Evolutionary conservation across 1,284 basidiomycete species (phyloP), one percentile per base, ranked within the genome.

Genomic region (Microbotryum lychnidis-dioicae): DNA sequence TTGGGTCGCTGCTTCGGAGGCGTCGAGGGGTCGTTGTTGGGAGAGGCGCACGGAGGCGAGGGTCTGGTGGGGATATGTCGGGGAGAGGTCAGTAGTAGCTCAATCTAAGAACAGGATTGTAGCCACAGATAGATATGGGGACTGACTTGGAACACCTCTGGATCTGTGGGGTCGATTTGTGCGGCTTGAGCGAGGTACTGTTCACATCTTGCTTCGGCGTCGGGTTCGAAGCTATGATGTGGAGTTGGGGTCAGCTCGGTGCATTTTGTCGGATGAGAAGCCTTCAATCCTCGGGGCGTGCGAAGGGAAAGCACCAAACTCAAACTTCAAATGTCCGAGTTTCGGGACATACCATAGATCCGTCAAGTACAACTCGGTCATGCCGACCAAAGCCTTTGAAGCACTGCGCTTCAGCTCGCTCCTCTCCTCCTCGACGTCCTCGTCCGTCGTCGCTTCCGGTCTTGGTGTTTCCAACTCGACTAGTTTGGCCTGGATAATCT

Each of bases 341-440:
- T 8, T 9, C 51, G 27, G n/a, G 3, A 78, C 84, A 61, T 71
- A 89, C 92, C 92, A 96, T 52, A 97, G 78, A 78, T 94, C 91
- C 68, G 92, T 89, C 86, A 97, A 91, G 87, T 91, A 97, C 33
- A 96, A 87, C 75, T 96, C 92, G 20, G 94, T 88, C 83, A 94
- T 93, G 20, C 87, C 88, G 23, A 94, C 83, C 29, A 94, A 78
- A 2, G 90, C 89, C n/a, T 86, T 80, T 7, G 91, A 85, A 46
- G 87, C 86, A 72, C 84, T 90, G 58, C 78, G 81, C 73, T 80
- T 83, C 51, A 86, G 75, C 73, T 91, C 88, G 4, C 58, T 73
- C 25, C 79, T 73, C 8, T 76, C 74, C 56, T 80, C 79, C 14
- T 76, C 75, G 0, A 82, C 83, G 9, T 80, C 80, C 50, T 82